Conservation (phyloP, 1,284 basidiomycete genomes). For the Tilletia walkeri region DNA sequence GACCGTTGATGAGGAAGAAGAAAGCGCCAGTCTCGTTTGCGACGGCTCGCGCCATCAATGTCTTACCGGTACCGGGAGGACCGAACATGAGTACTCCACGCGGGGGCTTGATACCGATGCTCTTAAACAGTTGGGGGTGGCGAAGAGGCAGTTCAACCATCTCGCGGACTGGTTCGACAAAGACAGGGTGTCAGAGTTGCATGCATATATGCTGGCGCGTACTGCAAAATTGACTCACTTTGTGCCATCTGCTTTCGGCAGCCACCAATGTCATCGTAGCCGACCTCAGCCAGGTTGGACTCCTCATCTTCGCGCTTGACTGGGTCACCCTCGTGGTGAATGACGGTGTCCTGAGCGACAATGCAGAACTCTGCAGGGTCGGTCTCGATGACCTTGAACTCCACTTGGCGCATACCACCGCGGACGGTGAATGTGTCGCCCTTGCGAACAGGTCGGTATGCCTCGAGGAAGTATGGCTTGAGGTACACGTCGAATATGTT, state of each 20-base stretch:
- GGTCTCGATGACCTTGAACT: slow-evolving; percentile 92
- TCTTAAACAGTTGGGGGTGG: slow-evolving; percentile 98
- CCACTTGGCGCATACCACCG: slow-evolving; percentile 71
- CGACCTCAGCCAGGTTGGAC: slow-evolving; percentile 90
- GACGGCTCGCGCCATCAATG: slow-evolving; percentile 91
- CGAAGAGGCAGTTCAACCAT: slow-evolving; percentile 95
- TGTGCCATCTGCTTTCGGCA: slow-evolving; percentile 99
- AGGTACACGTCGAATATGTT: slow-evolving; percentile 99
- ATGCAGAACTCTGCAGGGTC: slow-evolving; percentile 95
- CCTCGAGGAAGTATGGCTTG: slow-evolving; percentile 99
- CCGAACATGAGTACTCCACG: slow-evolving; percentile 61
- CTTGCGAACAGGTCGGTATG: slow-evolving; percentile 89
- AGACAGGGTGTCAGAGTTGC: too few relatives aligned
- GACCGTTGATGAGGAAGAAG: slow-evolving; percentile 99
- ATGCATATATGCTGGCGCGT: too few relatives aligned
- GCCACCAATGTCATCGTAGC: slow-evolving; percentile 98
- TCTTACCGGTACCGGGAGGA: slow-evolving; percentile 56
- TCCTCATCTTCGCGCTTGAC: slow-evolving; percentile 99
- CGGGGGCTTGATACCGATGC: slow-evolving; percentile 99
- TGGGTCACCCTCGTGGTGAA: slow-evolving; percentile 96
- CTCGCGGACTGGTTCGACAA: slow-evolving; percentile 69
- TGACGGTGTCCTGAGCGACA: slow-evolving; percentile 93
- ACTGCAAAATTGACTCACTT: slow-evolving; percentile 54
- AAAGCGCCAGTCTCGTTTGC: slow-evolving; percentile 99
- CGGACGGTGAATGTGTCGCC: slow-evolving; percentile 98